Evolutionary conservation across 2,329 filamentous ascomycete species (phyloP), one percentile per base, ranked within the genome.

Genomic region (Fusarium nelsonii): DNA sequence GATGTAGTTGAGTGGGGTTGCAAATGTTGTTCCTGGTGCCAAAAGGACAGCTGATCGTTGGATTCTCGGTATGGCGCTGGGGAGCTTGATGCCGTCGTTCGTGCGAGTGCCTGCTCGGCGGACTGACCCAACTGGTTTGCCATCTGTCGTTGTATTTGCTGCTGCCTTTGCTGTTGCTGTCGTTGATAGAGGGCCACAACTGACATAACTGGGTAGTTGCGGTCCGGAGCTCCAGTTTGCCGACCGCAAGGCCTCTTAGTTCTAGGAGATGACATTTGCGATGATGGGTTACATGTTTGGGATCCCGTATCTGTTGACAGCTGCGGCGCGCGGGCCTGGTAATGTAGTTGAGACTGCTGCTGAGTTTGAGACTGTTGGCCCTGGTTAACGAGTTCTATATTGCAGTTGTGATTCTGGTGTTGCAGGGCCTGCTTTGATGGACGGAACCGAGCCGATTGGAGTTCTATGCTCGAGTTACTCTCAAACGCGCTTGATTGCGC

Each of bases 71-170:
- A 71, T 18, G 72, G 69, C 26, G 28, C 32, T n/a, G 58, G 52
- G 8, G 55, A 52, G 39, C 40, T 64, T 20, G 65, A 51, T 12
- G 41, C 49, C 34, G 53, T 65, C 44, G 41, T 53, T 32, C 52
- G 64, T 20, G 63, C 51, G 44, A 72, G 68, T n/a, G 57, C 54
- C 9, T 50, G 39, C 10, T 41, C 48, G 6, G 62, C 18, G 2
- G 58, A 23, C 28, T 70, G 65, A 2, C 63, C 55, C 26, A 70
- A 57, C 23, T 73, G 68, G 10, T 50, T 68, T 11, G 70, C 32
- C 33, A 71, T 44, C 16, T 74, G 72, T 32, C 63, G 65, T 30
- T 70, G 68, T 33, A 67, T 69, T 16, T 64, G 53, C 16, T 64
- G 56, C 34, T 69, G 70, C 11, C 28, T 33, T 26, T 69, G 69